Evolutionary conservation across 352 stramenopile genomes (phyloP), one percentile per base, ranked within the genome.

Genomic region (Globisporangium spinosum): DNA sequence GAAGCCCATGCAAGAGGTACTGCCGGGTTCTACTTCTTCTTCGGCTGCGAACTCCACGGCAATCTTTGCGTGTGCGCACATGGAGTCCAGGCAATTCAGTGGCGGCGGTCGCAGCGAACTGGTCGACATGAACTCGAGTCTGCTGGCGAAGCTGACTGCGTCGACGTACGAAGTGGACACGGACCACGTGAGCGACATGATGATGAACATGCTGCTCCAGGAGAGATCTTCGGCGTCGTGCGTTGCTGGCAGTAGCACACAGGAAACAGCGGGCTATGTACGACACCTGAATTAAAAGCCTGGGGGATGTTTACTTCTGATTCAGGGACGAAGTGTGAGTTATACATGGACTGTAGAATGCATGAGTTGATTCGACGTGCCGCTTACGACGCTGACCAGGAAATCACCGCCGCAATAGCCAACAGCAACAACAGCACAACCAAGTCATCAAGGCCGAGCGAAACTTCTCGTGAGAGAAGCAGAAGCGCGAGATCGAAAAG

Each of bases 201-300:
- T 68, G 53, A 61, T 62, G 51, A 40, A 61, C 35, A 35, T 54
- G 34, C 34, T 68, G 62, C 53, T 68, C 6, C 34, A 45, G 12
- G 51, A 45, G 6, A 62, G n/a, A 10, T 34, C 23, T 15, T 59
- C 53, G 13, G 20, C 7, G n/a, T 59, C 54, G 25, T 23, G 29
- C 15, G 40, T n/a, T n/a, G n/a, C 2, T 25, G 15, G 2, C 25
- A 25, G 47, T 5, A 20, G 15, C 20, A 20, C 40, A n/a, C 40
- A 49, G 13, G 45, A 47, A 3, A 40, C 25, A 7, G 38, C 40
- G 9, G 58, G 34, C 12, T 64, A 55, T 27, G 38, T 64, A 9
- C 40, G 58, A 17, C 58, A 62, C 3, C n/a, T 62, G 56, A 20
- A 13, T 2, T 38, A 23, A 58, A 58, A 27, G 29, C 35, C 13